Base-by-base conservation (phyloP, 179 eudicot species). In the Silene coronaria region DNA sequence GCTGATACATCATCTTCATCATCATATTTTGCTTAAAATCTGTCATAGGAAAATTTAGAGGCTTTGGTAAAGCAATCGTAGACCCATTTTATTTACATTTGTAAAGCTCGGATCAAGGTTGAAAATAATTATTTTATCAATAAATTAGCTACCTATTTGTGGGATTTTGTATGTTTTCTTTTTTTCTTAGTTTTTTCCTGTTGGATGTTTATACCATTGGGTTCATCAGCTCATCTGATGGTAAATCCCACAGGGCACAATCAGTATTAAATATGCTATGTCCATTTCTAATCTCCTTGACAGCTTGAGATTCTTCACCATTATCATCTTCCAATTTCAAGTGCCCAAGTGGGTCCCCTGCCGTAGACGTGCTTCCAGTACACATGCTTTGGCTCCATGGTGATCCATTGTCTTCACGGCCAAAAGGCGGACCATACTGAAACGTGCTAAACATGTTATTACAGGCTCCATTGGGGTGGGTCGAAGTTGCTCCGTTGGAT, bases 1-100 rank as follows among this genome's bases (percentile, higher is more conserved):
- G 96, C 92, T 77, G 97, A 94, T 88, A 94, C 97, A 78, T 89
- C 98, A 19, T 90, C 96, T 36, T 87, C 92, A 17, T 89, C 96
- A 59, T 92, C 97, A 46, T 92, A 92, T 77, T 92, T 92, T 77
- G 97, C 97, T 80, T 92, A 82, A 84, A 78, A 16, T 27, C 53
- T 74, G 26, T 19, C 14, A 8, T 21, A 68, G 80, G 65, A 71
- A 72, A 63, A 84, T 57, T 30, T 67, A 76, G 17, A 67, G 45
- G 70, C 61, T 27, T 67, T 53, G 68, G 34, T 75, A 73, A 77
- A 72, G 73, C 74, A 72, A 78, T 80, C 65, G 23, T 61, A 72
- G 79, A 75, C 75, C 79, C 72, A 72, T 75, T 71, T 81, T 76
- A 81, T 83, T 74, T 81, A 85, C 88, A 83, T 45, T 58, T 79